Percentiles rank a stretch among this genome's conserved stretches.
Evolutionary conservation across 2,329 filamentous ascomycete species (phyloP).

Genomic region (Epichloe sibirici): DNA sequence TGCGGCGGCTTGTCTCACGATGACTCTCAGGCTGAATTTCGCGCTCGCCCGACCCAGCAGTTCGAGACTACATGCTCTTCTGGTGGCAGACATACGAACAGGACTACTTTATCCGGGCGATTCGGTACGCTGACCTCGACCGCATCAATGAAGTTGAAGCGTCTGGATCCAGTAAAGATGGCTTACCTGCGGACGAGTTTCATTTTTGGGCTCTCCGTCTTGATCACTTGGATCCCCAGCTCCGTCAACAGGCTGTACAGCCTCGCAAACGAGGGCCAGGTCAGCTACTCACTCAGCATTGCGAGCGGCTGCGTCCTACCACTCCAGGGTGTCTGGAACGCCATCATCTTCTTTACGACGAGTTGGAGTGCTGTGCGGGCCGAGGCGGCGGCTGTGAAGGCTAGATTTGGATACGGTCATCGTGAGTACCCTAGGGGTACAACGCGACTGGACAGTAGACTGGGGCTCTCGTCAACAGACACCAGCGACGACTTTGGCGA

Average conservation of each 20-base stretch:
- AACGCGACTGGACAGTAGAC: slow-evolving; percentile 16
- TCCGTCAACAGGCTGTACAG: slow-evolving; percentile 64
- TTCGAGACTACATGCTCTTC: slow-evolving; percentile 20
- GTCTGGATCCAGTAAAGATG: slow-evolving; percentile 42
- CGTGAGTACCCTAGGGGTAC: slow-evolving; percentile 6
- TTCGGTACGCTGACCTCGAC: slow-evolving; percentile 16
- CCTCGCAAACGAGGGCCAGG: slow-evolving; percentile 35
- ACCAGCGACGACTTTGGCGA: not conserved
- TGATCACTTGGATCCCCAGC: slow-evolving; percentile 51
- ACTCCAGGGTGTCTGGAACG: slow-evolving; percentile 71
- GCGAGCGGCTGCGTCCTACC: slow-evolving; percentile 60
- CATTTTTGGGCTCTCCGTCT: slow-evolving; percentile 45
- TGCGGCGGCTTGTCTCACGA: slow-evolving; percentile 11
- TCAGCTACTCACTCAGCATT: slow-evolving; percentile 54
- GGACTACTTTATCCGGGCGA: slow-evolving; percentile 10
- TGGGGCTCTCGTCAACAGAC: slow-evolving; percentile 8
- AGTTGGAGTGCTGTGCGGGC: slow-evolving; percentile 32
- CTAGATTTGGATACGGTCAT: slow-evolving; percentile 6
- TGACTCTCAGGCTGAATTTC: slow-evolving; percentile 6
- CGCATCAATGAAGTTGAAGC: slow-evolving; percentile 20
- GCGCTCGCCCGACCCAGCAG: slow-evolving; percentile 7
- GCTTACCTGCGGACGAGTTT: slow-evolving; percentile 49
- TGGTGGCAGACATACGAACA: slow-evolving; percentile 10
- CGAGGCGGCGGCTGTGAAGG: slow-evolving; percentile 12
- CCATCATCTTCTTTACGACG: slow-evolving; percentile 61